Evolutionary conservation across 176 grass and related monocot species (phyloP).

Genomic region (Musa acuminata): DNA sequence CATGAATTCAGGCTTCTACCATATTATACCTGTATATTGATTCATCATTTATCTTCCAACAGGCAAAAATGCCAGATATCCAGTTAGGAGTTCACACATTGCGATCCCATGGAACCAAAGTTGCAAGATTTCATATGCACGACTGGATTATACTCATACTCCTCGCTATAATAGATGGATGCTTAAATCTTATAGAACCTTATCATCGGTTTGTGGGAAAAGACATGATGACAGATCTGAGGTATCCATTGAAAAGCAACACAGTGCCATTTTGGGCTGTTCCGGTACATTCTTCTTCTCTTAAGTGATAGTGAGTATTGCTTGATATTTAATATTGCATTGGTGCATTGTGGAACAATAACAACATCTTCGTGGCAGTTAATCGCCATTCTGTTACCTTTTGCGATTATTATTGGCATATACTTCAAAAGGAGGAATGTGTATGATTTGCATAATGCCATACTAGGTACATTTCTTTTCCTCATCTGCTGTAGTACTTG

Average conservation of each 20-base stretch:
- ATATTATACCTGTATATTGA: background rate
- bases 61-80: constrained; percentile 9
- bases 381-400: constrained; percentile 2
- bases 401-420: constrained; percentile 6
- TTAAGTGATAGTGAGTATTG: background rate
- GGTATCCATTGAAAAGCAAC: constrained; percentile 9
- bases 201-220: constrained; percentile 16
- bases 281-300: background rate
- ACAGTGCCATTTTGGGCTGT: constrained; percentile 15
- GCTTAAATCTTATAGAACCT: constrained; percentile 13
- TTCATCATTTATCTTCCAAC: background rate
- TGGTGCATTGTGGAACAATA: background rate
- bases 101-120: constrained; percentile 6
- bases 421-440: constrained; percentile 13
- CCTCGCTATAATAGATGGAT: background rate
- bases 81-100: constrained; percentile 6
- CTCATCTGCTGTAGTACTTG: background rate
- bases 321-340: background rate
- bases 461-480: constrained; percentile 5
- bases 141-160: constrained; percentile 15
- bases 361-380: constrained; percentile 1
- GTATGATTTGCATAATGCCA: constrained; percentile 12
- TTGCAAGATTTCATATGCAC: constrained; percentile 8
- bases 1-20: background rate
- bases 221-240: constrained; percentile 12